phyloP scores from a whole-genome alignment of 768 basidiomycete species.

The Heimioporus sp. region DNA sequence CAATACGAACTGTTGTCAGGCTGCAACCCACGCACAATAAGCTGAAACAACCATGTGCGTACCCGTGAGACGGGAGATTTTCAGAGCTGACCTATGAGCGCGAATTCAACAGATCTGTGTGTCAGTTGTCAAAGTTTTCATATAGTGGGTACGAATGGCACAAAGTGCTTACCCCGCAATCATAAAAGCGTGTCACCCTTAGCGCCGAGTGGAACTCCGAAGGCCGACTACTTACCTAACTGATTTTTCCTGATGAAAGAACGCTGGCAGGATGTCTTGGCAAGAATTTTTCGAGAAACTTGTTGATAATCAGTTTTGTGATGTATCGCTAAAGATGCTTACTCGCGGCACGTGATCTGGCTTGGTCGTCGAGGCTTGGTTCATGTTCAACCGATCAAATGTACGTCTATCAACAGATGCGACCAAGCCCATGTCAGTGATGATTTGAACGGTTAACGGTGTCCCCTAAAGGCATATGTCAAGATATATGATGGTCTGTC shows the following conservation, averaged over 20 bases:
- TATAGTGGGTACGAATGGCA: conserved; percentile 13
- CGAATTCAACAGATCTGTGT: not conserved
- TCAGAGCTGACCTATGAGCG: not conserved
- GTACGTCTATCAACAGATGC: conserved; percentile 17
- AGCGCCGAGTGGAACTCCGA: conserved; percentile 3
- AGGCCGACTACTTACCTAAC: conserved; percentile 2
- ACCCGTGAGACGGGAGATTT: not conserved
- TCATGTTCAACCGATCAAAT: conserved; percentile 8
- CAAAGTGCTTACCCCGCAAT: conserved; percentile 25
- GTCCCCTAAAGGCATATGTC: not conserved
- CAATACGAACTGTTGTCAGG: not conserved
- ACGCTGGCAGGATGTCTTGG: conserved; percentile 2
- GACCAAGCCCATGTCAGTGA: not conserved
- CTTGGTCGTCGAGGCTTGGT: not conserved
- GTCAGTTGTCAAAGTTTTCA: not conserved
- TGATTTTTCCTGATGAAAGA: not conserved
- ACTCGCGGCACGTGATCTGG: not conserved
- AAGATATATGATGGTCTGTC: not conserved
- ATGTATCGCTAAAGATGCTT: too few species aligned
- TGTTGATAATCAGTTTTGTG: too few species aligned
- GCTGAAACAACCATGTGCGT: too few species aligned
- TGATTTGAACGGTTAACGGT: conserved; percentile 1
- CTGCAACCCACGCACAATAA: not conserved
- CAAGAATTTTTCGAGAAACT: not conserved
- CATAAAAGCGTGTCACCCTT: conserved; percentile 2